phyloP scores from a whole-genome alignment of 192 early-diverging fungal species.

The Backusella morwellensis region DNA sequence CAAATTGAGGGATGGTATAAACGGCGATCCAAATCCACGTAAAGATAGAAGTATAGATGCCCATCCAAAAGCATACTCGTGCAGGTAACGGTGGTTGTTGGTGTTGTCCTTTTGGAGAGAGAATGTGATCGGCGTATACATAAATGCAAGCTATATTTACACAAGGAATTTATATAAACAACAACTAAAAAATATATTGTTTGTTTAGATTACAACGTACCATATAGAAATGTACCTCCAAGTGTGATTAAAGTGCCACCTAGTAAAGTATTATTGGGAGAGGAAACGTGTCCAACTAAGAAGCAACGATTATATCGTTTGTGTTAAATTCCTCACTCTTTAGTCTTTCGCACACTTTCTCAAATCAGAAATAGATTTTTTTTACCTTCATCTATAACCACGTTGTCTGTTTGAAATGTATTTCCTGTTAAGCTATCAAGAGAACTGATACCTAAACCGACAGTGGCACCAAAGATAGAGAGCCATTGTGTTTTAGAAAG shows the following conservation, averaged over 20 bases:
- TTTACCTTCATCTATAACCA: not conserved
- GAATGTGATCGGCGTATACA: constrained; percentile 52
- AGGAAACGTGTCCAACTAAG: constrained; percentile 9
- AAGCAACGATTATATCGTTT: not conserved
- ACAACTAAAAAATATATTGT: not conserved
- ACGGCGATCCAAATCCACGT: constrained; percentile 44
- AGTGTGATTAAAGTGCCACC: constrained; percentile 51
- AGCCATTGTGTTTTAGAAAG: constrained; percentile 49
- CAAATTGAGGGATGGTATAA: constrained; percentile 52
- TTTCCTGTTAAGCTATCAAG: constrained; percentile 22
- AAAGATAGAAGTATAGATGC: constrained; percentile 39
- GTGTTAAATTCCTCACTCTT: not conserved
- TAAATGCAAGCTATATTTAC: constrained; percentile 48
- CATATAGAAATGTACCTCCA: constrained; percentile 50
- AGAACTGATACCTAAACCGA: constrained; percentile 54
- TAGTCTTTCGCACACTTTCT: not conserved
- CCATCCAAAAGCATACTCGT: constrained; percentile 49
- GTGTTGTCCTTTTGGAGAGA: constrained; percentile 29
- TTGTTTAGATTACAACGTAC: constrained; percentile 21
- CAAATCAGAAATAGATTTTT: not conserved
- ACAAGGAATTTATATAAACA: not conserved
- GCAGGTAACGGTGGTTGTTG: constrained; percentile 45
- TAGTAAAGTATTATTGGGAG: constrained; percentile 22
- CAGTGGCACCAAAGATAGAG: constrained; percentile 49
- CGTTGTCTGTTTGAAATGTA: constrained; percentile 1